Conservation (phyloP, 1,284 basidiomycete genomes). For the Marasmius oreades region DNA sequence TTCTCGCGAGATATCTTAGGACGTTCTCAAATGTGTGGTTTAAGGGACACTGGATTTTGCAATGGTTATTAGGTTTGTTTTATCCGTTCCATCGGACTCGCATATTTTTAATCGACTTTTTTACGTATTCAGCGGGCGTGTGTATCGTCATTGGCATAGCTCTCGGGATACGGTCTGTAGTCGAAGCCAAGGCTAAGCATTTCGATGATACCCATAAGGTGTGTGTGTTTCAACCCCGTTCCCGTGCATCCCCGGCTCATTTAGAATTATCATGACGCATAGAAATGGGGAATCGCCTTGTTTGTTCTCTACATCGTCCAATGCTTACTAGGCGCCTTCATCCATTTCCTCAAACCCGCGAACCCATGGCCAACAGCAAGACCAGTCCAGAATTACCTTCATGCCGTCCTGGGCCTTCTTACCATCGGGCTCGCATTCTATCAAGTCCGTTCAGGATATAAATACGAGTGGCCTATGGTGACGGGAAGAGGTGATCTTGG, state of each 20-base stretch:
- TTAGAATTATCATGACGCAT: slow-evolving; percentile 4
- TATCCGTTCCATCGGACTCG: not conserved
- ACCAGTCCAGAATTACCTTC: slow-evolving; percentile 56
- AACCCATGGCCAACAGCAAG: slow-evolving; percentile 23
- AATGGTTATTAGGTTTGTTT: slow-evolving; percentile 39
- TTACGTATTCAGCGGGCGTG: slow-evolving; percentile 39
- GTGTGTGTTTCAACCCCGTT: not conserved
- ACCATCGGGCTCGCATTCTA: slow-evolving; percentile 49
- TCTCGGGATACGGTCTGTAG: slow-evolving; percentile 46
- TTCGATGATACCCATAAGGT: slow-evolving; percentile 52
- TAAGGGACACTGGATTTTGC: slow-evolving; percentile 46
- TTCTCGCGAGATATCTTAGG: slow-evolving; percentile 56
- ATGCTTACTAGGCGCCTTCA: slow-evolving; percentile 50
- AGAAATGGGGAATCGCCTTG: slow-evolving; percentile 57
- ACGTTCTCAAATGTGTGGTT: slow-evolving; percentile 57
- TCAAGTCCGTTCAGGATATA: slow-evolving; percentile 48
- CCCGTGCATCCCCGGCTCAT: slow-evolving; percentile 8
- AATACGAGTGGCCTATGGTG: slow-evolving; percentile 40
- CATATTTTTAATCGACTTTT: slow-evolving; percentile 1
- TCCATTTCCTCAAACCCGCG: slow-evolving; percentile 56
- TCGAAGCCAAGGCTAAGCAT: slow-evolving; percentile 31
- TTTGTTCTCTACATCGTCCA: slow-evolving; percentile 63
- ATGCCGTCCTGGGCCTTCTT: slow-evolving; percentile 49
- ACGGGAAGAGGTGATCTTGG: slow-evolving; percentile 38
- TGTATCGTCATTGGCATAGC: slow-evolving; percentile 47